Evolutionary conservation across 768 basidiomycete genomes (phyloP).

Genomic region (Myochromella boudieri): DNA sequence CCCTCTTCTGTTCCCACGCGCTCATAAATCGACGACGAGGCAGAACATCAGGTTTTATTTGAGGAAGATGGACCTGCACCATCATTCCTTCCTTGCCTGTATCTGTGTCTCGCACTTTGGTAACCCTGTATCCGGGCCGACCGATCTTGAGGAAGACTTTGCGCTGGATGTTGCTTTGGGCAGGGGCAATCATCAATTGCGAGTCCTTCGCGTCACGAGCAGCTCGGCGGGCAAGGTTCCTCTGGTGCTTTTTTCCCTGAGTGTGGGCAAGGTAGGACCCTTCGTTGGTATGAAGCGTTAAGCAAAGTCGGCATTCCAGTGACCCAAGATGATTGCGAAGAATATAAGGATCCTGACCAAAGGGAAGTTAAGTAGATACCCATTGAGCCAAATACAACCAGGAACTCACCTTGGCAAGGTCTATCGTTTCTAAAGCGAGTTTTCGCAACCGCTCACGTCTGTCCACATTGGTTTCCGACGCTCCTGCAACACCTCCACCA

Average conservation of each 20-base stretch:
- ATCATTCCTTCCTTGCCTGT: constrained; percentile 95
- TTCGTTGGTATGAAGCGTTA: constrained; percentile 99
- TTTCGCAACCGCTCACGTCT: constrained; percentile 92
- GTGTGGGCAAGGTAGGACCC: constrained; percentile 99
- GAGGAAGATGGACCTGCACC: constrained; percentile 95
- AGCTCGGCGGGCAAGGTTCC: constrained; percentile 94
- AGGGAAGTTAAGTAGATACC: constrained; percentile 13
- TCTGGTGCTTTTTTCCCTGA: constrained; percentile 99
- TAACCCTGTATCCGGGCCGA: constrained; percentile 91
- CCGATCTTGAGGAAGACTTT: constrained; percentile 99
- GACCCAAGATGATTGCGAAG: constrained; percentile 98
- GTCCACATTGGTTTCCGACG: constrained; percentile 94
- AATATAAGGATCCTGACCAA: constrained; percentile 92
- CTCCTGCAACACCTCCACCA: constrained; percentile 93
- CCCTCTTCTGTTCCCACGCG: constrained; percentile 95
- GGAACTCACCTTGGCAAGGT: constrained; percentile 83
- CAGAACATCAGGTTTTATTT: constrained; percentile 82
- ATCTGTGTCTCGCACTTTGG: constrained; percentile 91
- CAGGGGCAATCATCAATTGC: constrained; percentile 83
- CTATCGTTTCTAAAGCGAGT: constrained; percentile 95
- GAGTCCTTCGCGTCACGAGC: constrained; percentile 97
- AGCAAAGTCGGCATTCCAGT: constrained; percentile 95
- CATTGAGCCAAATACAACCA: neutral
- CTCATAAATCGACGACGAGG: constrained; percentile 95
- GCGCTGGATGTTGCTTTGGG: constrained; percentile 76